These are phyloP conservation scores for Pleurotus ostreatus DNA, from an alignment of 768 basidiomycete species.

Conservation along the genomic window DNA sequence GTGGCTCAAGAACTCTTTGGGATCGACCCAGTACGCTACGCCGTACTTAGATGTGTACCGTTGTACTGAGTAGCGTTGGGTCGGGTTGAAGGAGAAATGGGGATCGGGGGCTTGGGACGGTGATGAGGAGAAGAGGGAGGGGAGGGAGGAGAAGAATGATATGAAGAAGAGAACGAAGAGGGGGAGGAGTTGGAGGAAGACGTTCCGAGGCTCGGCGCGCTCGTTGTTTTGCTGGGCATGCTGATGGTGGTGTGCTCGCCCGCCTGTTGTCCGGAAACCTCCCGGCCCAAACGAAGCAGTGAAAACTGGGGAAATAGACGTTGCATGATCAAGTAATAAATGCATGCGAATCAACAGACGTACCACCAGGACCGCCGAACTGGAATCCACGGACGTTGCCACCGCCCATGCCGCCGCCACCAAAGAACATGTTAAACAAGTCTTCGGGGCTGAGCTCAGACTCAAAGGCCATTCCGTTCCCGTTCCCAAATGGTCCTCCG, in stretches of 20 bases:
- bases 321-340: conserved; percentile 7
- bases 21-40: conserved; percentile 83
- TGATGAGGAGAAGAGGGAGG: conserved; percentile 64
- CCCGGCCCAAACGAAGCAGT: conserved; percentile 75
- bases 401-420: conserved; percentile 57
- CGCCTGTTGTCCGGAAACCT: conserved; percentile 73
- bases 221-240: conserved; percentile 21
- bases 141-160: conserved; percentile 78
- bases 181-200: conserved; percentile 77
- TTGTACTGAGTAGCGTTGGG: conserved; percentile 61
- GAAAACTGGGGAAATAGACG: conserved; percentile 48
- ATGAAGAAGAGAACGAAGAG: conserved; percentile 81
- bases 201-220: conserved; percentile 52
- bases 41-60: conserved; percentile 68
- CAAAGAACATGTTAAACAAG: conserved; percentile 98
- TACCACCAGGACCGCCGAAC: conserved; percentile 40
- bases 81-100: conserved; percentile 62
- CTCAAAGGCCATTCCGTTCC: conserved; percentile 47
- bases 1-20: conserved; percentile 70
- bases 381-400: conserved; percentile 50
- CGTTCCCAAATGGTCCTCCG: conserved; percentile 43
- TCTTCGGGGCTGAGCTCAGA: conserved; percentile 94
- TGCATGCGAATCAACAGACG: not conserved
- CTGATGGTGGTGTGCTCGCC: conserved; percentile 30
- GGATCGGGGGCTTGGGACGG: conserved; percentile 67